phyloP scores from a whole-genome alignment of 2,329 filamentous ascomycete species.

The Botrytis byssoidea region DNA sequence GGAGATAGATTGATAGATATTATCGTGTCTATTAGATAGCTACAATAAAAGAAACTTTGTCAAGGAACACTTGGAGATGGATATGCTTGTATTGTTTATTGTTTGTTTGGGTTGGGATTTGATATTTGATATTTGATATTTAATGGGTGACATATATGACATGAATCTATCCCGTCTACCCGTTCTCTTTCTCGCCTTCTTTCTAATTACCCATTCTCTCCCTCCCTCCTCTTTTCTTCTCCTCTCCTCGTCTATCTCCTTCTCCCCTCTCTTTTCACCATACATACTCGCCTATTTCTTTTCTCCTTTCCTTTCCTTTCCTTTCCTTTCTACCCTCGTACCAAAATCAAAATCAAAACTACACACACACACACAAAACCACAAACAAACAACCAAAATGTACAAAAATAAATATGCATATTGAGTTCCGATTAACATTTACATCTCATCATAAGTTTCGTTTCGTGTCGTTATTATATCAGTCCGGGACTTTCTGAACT shows the following conservation, averaged over 20 bases:
- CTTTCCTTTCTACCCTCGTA: too few relatives aligned
- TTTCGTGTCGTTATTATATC: slow-evolving; percentile 4
- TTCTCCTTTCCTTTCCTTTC: too few relatives aligned
- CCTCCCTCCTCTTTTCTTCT: too few relatives aligned
- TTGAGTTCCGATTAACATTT: slow-evolving; percentile 5
- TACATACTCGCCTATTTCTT: too few relatives aligned
- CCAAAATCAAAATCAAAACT: too few relatives aligned
- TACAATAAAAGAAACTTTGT: neutral
- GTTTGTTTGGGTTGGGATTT: too few relatives aligned
- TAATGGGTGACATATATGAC: too few relatives aligned
- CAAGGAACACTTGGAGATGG: neutral
- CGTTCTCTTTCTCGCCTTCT: neutral
- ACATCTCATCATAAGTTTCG: slow-evolving; percentile 10
- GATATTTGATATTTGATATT: too few relatives aligned
- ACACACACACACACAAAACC: neutral
- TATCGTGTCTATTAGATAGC: neutral
- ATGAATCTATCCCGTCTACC: too few relatives aligned
- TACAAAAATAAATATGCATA: neutral
- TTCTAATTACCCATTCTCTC: too few relatives aligned
- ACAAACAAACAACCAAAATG: too few relatives aligned
- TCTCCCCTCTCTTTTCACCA: neutral
- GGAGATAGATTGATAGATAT: neutral
- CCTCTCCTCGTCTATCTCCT: too few relatives aligned
- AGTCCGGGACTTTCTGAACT: neutral
- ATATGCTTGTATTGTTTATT: neutral